Evolutionary conservation across 106 monocot species (phyloP), one percentile per base, ranked within the genome.

Genomic region (Agapanthus africanus): DNA sequence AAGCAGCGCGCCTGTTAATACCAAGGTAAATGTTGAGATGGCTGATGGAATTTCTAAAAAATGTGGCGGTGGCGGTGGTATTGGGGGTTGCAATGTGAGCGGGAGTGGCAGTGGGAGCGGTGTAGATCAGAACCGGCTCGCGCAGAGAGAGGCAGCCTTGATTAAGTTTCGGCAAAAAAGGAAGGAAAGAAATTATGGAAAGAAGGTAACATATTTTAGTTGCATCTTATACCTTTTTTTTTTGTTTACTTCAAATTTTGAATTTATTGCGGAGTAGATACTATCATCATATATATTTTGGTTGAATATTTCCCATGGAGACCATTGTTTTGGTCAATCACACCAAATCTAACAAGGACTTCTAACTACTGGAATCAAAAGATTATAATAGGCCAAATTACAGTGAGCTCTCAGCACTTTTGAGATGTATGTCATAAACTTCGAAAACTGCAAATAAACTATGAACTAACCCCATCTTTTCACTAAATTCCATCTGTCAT

Each of bases 101-200:
- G 82, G 80, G 41, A 82, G 80, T 42, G 81, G 82, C 0, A 86
- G 89, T 40, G 84, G 84, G 0, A 79, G 70, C 54, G 82, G 80
- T 40, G 65, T 76, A 10, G 77, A 84, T 77, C 80, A 92, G 37
- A 73, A 82, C 35, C 64, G 77, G 19, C 70, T 68, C 51, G 47
- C 86, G 9, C 80, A 77, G 60, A 78, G 95, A 80, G 91, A 89
- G 57, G 87, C 87, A 34, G 91, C 87, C 3, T 57, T 97, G 75
- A 91, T 74, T 72, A 91, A 97, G 69, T 97, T 97, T 50, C 52
- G 91, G 32, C 79, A 84, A 67, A 97, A 97, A 66, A 79, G 91
- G 47, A 97, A 97, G 70, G 82, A 84, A 26, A 77, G 95, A 63
- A 89, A 89, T 80, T 97, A 89, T 47, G 82, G 70, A 19, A 97